Conservation (phyloP, 1,139 yeast genomes). For the Kluyveromyces sp. region DNA sequence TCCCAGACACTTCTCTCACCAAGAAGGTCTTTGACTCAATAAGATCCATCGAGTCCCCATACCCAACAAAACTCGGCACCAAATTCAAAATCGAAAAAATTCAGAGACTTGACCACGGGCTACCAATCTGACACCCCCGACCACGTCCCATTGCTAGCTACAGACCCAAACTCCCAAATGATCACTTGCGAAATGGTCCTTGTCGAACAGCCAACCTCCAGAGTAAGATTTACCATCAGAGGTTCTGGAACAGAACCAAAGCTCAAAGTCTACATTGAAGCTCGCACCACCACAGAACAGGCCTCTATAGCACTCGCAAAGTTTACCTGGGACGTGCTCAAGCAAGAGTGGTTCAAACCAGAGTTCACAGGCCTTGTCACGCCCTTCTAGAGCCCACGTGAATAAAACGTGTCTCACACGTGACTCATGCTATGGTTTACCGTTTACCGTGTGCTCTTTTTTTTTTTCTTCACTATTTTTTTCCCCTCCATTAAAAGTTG, state of each 20-base stretch:
- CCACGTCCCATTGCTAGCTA: constrained; percentile 57
- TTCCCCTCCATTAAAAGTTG: no score
- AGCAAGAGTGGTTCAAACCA: constrained; percentile 55
- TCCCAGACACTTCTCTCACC: constrained; percentile 46
- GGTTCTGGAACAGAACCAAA: constrained; percentile 98
- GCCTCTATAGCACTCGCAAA: constrained; percentile 47
- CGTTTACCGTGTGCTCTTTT: background rate
- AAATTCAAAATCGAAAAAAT: constrained; percentile 44
- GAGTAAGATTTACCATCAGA: constrained; percentile 71
- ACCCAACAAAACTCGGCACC: constrained; percentile 31
- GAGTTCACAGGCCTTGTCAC: constrained; percentile 30
- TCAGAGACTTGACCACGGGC: constrained; percentile 84
- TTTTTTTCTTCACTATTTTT: no score
- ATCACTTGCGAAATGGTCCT: constrained; percentile 45
- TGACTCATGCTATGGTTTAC: background rate
- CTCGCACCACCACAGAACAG: constrained; percentile 40
- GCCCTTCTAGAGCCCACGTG: constrained; percentile 5
- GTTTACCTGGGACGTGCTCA: constrained; percentile 60
- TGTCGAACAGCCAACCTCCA: constrained; percentile 9
- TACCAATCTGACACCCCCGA: constrained; percentile 62
- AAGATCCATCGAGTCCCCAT: constrained; percentile 22
- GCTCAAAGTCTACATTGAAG: constrained; percentile 85
- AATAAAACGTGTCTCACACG: background rate
- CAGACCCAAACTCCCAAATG: constrained; percentile 74
- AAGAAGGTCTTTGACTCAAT: constrained; percentile 48